Base-by-base conservation (phyloP, 768 basidiomycete species). In the Boletus vermiculosoides region DNA sequence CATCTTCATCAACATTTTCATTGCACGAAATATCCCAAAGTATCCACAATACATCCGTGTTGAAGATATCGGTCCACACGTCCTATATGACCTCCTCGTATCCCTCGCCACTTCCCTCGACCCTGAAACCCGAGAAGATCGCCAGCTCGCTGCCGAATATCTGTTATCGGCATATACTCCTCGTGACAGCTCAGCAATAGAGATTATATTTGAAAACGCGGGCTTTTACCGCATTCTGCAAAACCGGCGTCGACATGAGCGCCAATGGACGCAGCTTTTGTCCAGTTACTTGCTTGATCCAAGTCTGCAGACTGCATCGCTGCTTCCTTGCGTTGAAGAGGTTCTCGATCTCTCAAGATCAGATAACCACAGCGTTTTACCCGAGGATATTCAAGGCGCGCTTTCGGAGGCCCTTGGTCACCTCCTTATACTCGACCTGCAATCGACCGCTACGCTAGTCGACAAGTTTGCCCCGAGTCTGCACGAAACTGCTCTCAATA, bases 11-110 rank as follows among this genome's bases (percentile, higher is more conserved):
- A 86, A 95, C 67, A 98, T 99, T 58, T 99, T 99, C 73, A 82
- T 98, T 55, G 92, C 97, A 4, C 88, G 95, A 56, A 99, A 98
- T 71, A 84, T 97, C 12, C 93, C 97, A 0, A 98, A 98, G 74
- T 99, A 98, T 73, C 86, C 90, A 1, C 94, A 97, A 72, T 92
- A 87, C 71, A 79, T 94, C 47, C 59, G 13, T 0, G 50, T 61
- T 34, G 47, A 61, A 41, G 64, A 58, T 48, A 77, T 94, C 41
- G 73, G 87, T 0, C 83, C 87, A 1, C 86, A 81, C 57, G 76
- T 82, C 4, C 77, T 94, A 18, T 88, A 94, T 63, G 78, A 75
- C 40, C 84, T 98, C 63, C 82, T 99, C 48, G 78, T 89, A 56
- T 83, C 83, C 7, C 85, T 99, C 13, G 84, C 92, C 1, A 78